Evolutionary conservation across 805 yeast species (phyloP).

Genomic region (Jamesozyma jinghongensis): DNA sequence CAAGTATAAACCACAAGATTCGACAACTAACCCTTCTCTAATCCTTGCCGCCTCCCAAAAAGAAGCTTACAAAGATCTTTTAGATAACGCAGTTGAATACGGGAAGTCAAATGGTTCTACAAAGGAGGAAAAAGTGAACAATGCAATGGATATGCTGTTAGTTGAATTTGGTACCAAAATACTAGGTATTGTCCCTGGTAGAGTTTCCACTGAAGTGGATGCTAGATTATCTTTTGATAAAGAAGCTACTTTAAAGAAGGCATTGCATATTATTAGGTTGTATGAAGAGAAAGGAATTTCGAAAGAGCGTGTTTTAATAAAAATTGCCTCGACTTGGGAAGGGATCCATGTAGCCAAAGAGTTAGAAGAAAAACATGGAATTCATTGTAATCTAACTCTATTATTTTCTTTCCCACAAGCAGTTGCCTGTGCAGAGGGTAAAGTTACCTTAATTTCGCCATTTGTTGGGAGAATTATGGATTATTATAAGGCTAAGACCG

Average conservation of each 20-base stretch:
- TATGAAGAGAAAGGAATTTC: slow-evolving; percentile 76
- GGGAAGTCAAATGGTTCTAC: slow-evolving; percentile 54
- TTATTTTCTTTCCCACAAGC: slow-evolving; percentile 94
- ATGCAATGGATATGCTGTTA: slow-evolving; percentile 81
- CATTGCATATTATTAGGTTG: slow-evolving; percentile 74
- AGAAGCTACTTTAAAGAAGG: slow-evolving; percentile 86
- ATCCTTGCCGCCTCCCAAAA: slow-evolving; percentile 90
- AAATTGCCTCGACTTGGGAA: slow-evolving; percentile 96
- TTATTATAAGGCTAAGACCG: slow-evolving; percentile 92
- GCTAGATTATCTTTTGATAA: slow-evolving; percentile 94
- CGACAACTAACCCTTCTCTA: slow-evolving; percentile 96
- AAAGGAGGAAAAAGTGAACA: slow-evolving; percentile 49
- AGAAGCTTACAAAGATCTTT: slow-evolving; percentile 75
- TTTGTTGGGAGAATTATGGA: slow-evolving; percentile 97
- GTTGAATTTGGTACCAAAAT: slow-evolving; percentile 94
- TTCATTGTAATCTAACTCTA: slow-evolving; percentile 90
- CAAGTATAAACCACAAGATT: slow-evolving; percentile 96
- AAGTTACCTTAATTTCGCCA: slow-evolving; percentile 91
- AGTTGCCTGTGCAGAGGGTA: slow-evolving; percentile 96
- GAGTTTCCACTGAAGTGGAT: slow-evolving; percentile 97
- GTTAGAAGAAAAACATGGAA: slow-evolving; percentile 77
- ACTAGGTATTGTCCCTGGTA: slow-evolving; percentile 89
- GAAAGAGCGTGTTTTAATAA: slow-evolving; percentile 85
- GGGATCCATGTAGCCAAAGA: slow-evolving; percentile 98
- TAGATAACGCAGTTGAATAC: slow-evolving; percentile 79